Base-by-base conservation (phyloP, 1,139 yeast species). In the Candida sojae region DNA sequence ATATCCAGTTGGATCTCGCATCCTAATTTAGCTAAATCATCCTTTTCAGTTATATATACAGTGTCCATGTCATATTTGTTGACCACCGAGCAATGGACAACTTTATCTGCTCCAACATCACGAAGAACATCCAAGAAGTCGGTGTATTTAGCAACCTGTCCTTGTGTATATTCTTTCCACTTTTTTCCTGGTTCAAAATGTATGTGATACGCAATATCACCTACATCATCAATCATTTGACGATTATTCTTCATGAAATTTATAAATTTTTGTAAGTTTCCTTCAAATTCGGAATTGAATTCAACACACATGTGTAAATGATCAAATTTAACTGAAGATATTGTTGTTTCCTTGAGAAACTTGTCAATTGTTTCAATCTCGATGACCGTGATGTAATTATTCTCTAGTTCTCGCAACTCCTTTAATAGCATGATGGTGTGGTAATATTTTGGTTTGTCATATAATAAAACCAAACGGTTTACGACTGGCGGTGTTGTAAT, bases 1-100 rank as follows among this genome's bases (percentile, higher is more conserved):
- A 73, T 64, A 53, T 75, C 80, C 26, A 58, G 62, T 53, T 72
- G 75, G 26, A 75, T 73, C 48, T 73, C 78, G 46, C 66, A 64
- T 4, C 74, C 75, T 3, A 74, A 55, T 41, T 60, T 60, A 2
- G 66, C 64, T 42, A 71, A 55, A 42, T 71, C 77, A 38, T 62
- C 60, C 44, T 65, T 62, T 34, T 69, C 77, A 0, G 75, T 71
- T 37, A 71, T 52, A 50, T 69, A 70, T 3, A 67, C 66, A 0
- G 75, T 68, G 44, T 63, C 66, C 56, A 62, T 55, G 43, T 70
- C 71, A 52, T 72, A 73, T 50, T 75, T 75, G 54, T 67, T 64
- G 28, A 75, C 64, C 12, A 75, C 60, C 1, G 79, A 73, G 44
- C 74, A 69, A 34, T 75, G 80, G 0, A 54, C 57, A 4, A 75